These are phyloP conservation scores for Emergomyces orientalis DNA, from an alignment of 2,329 filamentous ascomycete genomes.

Conservation along the genomic window DNA sequence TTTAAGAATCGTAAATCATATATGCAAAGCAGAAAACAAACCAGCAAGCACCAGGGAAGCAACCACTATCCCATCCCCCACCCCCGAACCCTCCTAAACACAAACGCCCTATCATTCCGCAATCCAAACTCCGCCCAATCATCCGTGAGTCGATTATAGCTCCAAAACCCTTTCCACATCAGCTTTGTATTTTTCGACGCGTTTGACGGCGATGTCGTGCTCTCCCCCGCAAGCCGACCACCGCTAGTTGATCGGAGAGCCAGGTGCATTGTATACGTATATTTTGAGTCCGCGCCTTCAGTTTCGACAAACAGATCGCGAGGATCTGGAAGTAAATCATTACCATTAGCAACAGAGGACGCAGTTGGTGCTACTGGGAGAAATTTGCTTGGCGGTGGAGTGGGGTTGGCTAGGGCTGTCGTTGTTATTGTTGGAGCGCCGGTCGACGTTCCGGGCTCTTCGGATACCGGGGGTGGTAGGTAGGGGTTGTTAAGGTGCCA, in stretches of 20 bases:
- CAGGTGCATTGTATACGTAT: constrained; percentile 76
- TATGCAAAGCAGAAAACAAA: background rate
- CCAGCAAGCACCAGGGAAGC: background rate
- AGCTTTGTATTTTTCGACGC: constrained; percentile 73
- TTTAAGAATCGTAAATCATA: background rate
- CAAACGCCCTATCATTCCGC: constrained; percentile 52
- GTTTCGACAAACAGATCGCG: constrained; percentile 74
- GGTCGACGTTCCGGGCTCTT: background rate
- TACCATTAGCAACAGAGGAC: background rate
- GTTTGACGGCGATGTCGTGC: constrained; percentile 21
- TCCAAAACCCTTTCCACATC: constrained; percentile 81
- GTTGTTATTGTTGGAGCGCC: constrained; percentile 16
- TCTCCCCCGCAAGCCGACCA: constrained; percentile 32
- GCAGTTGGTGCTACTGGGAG: constrained; percentile 10
- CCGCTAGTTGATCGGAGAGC: constrained; percentile 47
- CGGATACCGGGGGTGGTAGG: constrained; percentile 23
- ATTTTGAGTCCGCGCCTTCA: constrained; percentile 67
- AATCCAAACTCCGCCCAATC: constrained; percentile 77
- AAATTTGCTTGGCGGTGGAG: constrained; percentile 15
- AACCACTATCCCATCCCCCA: constrained; percentile 39
- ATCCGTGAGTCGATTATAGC: constrained; percentile 79
- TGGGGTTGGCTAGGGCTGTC: constrained; percentile 22
- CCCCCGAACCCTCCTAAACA: constrained; percentile 53
- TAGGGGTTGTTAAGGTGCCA: constrained; percentile 55
- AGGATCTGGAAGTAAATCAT: constrained; percentile 21